These are phyloP conservation scores for Aspergillus panamensis DNA, from an alignment of 495 filamentous ascomycete genomes.

Conservation along the genomic window DNA sequence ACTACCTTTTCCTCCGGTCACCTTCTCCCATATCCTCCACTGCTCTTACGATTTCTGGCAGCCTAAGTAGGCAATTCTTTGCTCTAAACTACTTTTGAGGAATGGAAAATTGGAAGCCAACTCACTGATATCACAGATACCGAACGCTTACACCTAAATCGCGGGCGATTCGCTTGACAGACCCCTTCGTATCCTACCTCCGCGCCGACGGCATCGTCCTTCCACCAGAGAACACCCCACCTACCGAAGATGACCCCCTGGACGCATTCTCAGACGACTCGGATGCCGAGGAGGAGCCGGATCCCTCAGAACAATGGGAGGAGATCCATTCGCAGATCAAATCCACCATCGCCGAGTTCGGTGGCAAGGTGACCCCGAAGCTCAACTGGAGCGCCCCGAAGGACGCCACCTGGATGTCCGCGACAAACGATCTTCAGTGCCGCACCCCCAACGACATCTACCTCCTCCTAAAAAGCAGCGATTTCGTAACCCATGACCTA, in stretches of 20 bases:
- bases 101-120: background rate
- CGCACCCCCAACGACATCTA: constrained; percentile 85
- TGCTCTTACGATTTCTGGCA: constrained; percentile 96
- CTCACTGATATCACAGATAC: constrained; percentile 50
- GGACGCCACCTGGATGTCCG: constrained; percentile 92
- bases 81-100: background rate
- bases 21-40: constrained; percentile 80
- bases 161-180: constrained; percentile 70
- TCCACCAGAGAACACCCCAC: constrained; percentile 48
- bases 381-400: constrained; percentile 97
- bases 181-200: constrained; percentile 77
- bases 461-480: constrained; percentile 83
- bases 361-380: constrained; percentile 82
- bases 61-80: constrained; percentile 44
- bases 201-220: constrained; percentile 91
- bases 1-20: constrained; percentile 78
- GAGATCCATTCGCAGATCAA: constrained; percentile 75
- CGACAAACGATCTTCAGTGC: constrained; percentile 89
- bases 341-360: constrained; percentile 69
- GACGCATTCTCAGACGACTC: constrained; percentile 40
- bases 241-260: constrained; percentile 35
- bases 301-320: constrained; percentile 59
- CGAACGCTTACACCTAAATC: constrained; percentile 79
- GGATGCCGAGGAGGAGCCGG: constrained; percentile 46
- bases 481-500: constrained; percentile 91